A percentile compares a stretch with the other conserved stretches of the same genome.
These are phyloP conservation scores for Penicillium vulpinum DNA, from an alignment of 2,329 filamentous ascomycete genomes.

Conservation along the genomic window DNA sequence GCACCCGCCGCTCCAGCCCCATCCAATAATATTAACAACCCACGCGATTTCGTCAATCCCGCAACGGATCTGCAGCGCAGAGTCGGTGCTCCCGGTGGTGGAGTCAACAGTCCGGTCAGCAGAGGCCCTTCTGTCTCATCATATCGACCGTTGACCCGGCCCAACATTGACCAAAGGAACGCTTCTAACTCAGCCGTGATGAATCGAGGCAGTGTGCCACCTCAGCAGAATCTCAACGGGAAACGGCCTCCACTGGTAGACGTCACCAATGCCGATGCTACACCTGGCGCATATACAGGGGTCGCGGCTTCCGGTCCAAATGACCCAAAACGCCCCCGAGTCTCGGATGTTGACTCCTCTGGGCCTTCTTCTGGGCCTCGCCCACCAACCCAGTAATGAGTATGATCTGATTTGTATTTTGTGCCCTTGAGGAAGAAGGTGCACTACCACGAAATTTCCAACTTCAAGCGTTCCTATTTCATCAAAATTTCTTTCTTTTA, in stretches of 20 bases:
- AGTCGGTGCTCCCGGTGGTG: conserved; percentile 36
- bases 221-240: conserved; percentile 37
- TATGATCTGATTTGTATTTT: background rate
- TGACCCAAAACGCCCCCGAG: conserved; percentile 36
- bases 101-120: conserved; percentile 34
- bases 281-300: conserved; percentile 21
- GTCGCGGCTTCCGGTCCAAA: conserved; percentile 26
- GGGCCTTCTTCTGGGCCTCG: conserved; percentile 11
- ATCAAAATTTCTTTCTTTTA: background rate
- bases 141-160: conserved; percentile 48
- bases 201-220: conserved; percentile 23
- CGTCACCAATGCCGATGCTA: conserved; percentile 42
- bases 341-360: conserved; percentile 20
- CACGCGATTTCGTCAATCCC: conserved; percentile 40
- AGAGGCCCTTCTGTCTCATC: conserved; percentile 41
- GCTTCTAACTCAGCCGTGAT: conserved; percentile 17
- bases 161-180: conserved; percentile 34
- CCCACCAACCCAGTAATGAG: conserved; percentile 6
- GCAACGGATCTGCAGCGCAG: conserved; percentile 36
- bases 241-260: conserved; percentile 48
- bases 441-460: background rate
- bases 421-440: background rate
- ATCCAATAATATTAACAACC: conserved; percentile 28
- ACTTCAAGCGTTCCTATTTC: background rate
- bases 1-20: conserved; percentile 15